Evolutionary conservation across 257 asterid genomes (phyloP), one percentile per base, ranked within the genome.

Genomic region (Linderniella brevidens): DNA sequence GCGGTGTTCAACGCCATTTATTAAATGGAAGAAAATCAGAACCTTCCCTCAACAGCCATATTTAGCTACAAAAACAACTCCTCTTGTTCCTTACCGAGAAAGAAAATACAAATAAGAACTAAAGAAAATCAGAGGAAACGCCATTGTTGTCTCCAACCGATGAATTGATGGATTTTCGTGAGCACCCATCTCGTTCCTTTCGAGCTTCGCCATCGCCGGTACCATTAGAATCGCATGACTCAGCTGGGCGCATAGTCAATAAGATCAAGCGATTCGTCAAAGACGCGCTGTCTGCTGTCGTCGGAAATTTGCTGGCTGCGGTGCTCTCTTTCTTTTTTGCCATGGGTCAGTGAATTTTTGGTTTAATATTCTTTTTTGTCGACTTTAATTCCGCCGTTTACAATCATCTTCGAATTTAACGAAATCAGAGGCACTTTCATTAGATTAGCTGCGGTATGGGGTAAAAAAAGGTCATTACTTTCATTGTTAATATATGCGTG

Each of bases 291-390:
- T 84, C 93, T 49, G 78, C 92, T 4, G 59, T 84, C 29, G 49
- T 84, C 37, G 96, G 94, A 42, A 84, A 78, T 70, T 77, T 88
- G 48, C 76, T 84, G 65, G 80, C 96, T 16, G 93, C 93, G 17
- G 69, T 88, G 60, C 75, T 84, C 61, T 84, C 96, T 39, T 84
- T 88, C 57, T 76, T 84, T 87, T 84, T 84, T 57, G 96, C 98
- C 38, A 59, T 77, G 55, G 88, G 98, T 88, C 44, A 56, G 80
- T 54, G 13, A 29, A 14, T 36, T 16, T 35, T 25, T 25, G 3
- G 4, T 3, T 25, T 37, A 5, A 41, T 9, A 1, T 6, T 11
- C 5, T 50, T 10, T 51, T 59, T 37, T 53, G 17, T 52, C 35
- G 29, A 8, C 14, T 9, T 8, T 13, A 13, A 13, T 19, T 53